Conservation (phyloP, 1,284 basidiomycete species). For the Austroboletus niveus region DNA sequence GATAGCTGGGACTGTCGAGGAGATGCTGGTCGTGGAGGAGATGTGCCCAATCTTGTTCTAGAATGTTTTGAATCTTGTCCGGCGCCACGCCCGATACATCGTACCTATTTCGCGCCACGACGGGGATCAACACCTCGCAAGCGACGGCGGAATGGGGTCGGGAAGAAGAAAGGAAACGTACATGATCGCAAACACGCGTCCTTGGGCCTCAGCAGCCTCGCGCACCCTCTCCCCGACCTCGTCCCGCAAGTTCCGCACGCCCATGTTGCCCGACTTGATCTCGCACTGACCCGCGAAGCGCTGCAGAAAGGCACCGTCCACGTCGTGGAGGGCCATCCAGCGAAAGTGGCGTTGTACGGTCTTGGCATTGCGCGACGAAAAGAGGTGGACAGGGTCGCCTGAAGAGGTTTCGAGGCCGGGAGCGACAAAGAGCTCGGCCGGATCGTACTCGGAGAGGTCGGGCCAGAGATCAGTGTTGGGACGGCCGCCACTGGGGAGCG, state of each 20-base stretch:
- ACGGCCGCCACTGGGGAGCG: slow-evolving; percentile 62
- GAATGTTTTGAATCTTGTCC: slow-evolving; percentile 54
- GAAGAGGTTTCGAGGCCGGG: slow-evolving; percentile 57
- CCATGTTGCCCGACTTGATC: slow-evolving; percentile 52
- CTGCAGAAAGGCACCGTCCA: slow-evolving; percentile 77
- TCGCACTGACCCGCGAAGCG: slow-evolving; percentile 69
- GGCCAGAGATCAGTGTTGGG: slow-evolving; percentile 76
- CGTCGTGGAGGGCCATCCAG: slow-evolving; percentile 77
- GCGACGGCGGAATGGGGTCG: not conserved
- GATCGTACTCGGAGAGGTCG: slow-evolving; percentile 64
- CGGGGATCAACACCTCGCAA: no score
- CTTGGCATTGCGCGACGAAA: slow-evolving; percentile 70
- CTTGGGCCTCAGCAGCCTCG: slow-evolving; percentile 73
- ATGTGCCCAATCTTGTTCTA: slow-evolving; percentile 69
- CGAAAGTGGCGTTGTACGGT: slow-evolving; percentile 75
- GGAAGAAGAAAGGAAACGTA: slow-evolving; percentile 35
- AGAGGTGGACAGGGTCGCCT: slow-evolving; percentile 58
- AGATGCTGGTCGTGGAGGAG: slow-evolving; percentile 58
- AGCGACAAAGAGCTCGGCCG: slow-evolving; percentile 64
- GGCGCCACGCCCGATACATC: slow-evolving; percentile 67
- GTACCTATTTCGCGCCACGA: slow-evolving; percentile 49
- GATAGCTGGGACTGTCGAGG: slow-evolving; percentile 67
- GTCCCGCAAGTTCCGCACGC: slow-evolving; percentile 60
- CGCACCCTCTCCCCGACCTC: slow-evolving; percentile 67
- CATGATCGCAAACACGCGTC: slow-evolving; percentile 78